Conservation (phyloP, 202 grass and related monocot genomes). For the Brachypodium distachyon region DNA sequence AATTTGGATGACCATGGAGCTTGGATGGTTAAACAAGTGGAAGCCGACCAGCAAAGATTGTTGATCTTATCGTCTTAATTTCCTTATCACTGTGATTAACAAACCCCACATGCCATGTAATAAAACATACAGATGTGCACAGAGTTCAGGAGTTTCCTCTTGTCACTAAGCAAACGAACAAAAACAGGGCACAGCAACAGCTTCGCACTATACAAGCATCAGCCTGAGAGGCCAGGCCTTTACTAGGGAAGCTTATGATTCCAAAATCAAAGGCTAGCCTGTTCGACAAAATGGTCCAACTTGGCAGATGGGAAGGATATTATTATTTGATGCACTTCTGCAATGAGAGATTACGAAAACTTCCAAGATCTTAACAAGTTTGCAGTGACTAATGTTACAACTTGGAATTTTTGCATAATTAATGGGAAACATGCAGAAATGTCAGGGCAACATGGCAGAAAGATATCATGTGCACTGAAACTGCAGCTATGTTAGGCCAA, state of each 20-base stretch:
- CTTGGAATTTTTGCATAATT: not conserved
- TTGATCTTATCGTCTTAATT: constrained; percentile 12
- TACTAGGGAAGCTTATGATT: constrained; percentile 6
- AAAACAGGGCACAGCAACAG: not conserved
- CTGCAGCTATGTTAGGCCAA: not conserved
- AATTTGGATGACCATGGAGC: constrained; percentile 12
- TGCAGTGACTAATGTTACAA: not conserved
- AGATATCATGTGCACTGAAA: constrained; percentile 6
- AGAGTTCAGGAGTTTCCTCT: constrained; percentile 14
- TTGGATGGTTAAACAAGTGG: constrained; percentile 29
- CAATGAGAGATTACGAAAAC: not conserved
- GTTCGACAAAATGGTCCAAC: constrained; percentile 5
- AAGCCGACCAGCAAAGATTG: constrained; percentile 25
- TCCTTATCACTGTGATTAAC: constrained; percentile 18
- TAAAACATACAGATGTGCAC: not conserved
- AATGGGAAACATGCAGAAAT: not conserved
- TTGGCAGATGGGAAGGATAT: constrained; percentile 18
- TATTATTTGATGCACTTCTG: not conserved
- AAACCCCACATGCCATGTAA: constrained; percentile 12
- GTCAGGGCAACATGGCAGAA: constrained; percentile 6
- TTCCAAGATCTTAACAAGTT: not conserved
- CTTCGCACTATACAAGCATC: constrained; percentile 14
- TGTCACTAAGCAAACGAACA: constrained; percentile 13
- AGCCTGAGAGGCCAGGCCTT: constrained; percentile 2
- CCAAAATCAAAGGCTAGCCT: constrained; percentile 19